A percentile compares a stretch with the other conserved stretches of the same genome.
These are phyloP conservation scores for Aspergillus hancockii DNA, from an alignment of 495 filamentous ascomycete species.

Conservation along the genomic window DNA sequence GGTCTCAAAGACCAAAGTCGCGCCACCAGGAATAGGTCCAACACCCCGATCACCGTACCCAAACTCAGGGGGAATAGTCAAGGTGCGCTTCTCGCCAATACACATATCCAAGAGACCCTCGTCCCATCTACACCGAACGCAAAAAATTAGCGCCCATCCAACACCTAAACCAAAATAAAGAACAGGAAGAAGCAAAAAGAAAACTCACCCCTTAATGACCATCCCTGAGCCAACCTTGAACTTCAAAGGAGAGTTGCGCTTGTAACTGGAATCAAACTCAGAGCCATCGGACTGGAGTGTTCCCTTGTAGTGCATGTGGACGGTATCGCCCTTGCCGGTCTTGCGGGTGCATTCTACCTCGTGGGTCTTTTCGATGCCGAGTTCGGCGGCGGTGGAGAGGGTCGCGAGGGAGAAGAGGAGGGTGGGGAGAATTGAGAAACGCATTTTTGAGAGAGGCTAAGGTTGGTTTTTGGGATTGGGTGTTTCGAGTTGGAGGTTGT, in stretches of 20 bases:
- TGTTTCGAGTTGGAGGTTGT: conserved; percentile 1
- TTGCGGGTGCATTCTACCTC: conserved; percentile 72
- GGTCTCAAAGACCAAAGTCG: conserved; percentile 89
- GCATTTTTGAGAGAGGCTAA: conserved; percentile 26
- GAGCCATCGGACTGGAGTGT: conserved; percentile 58
- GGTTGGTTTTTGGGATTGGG: neutral
- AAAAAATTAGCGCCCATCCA: conserved; percentile 7
- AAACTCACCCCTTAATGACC: conserved; percentile 80
- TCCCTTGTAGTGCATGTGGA: conserved; percentile 86
- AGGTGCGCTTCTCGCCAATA: conserved; percentile 87
- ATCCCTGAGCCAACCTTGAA: conserved; percentile 78
- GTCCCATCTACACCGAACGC: conserved; percentile 65
- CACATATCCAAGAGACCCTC: conserved; percentile 92
- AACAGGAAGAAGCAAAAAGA: conserved; percentile 3
- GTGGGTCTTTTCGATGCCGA: conserved; percentile 75
- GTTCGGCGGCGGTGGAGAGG: conserved; percentile 56
- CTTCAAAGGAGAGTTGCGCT: conserved; percentile 69
- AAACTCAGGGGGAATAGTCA: conserved; percentile 86
- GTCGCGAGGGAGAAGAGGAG: conserved; percentile 56
- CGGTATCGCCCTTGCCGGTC: conserved; percentile 72
- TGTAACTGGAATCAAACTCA: conserved; percentile 66
- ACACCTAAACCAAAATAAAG: neutral
- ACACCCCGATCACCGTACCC: conserved; percentile 77
- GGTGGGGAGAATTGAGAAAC: conserved; percentile 32
- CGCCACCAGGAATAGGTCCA: conserved; percentile 76